Base-by-base conservation (phyloP, 345 rosid genomes). In the Eucalyptus erythrocorys region DNA sequence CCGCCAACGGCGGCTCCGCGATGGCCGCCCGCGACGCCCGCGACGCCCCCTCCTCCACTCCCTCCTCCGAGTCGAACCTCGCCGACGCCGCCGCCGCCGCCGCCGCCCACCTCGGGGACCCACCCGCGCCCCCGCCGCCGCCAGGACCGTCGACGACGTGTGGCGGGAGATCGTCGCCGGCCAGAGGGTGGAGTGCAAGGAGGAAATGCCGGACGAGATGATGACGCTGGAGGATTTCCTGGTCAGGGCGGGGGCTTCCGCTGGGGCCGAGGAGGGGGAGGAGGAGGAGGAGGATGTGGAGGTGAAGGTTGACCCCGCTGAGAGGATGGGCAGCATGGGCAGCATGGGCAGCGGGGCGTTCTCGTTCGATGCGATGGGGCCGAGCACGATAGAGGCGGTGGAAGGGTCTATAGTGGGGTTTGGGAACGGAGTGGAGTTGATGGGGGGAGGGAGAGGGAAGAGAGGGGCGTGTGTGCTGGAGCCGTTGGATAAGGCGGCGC, bases 161-260 rank as follows among this genome's bases (percentile, higher is more conserved):
- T 96, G 99, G 99, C 93, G 93, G 87, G 99, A 96, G 93, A 96
- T 98, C 84, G 95, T 96, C 26, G 94, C 95, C 6, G 94, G 93
- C 51, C 96, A 94, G 89, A 59, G 81, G 82, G 94, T 89, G 89
- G 94, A 91, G 88, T 85, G 93, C 96, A 98, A 98, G 92, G 95
- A 94, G 89, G 98, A 97, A 89, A 89, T 86, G 90, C 90, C 94
- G 48, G 96, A 95, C 47, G 95, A 95, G 88, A 91, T 96, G 96
- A 96, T 96, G 94, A 98, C 99, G 86, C 93, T 98, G 86, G 99
- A 98, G 91, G 99, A 98, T 90, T 98, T 98, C 87, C 92, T 98
- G 88, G 97, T 94, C 6, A 94, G 91, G 93, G 96, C 96, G 9
- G 95, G 94, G 1, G 98, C 94, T 13, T 92, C 93, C 87, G 92